A percentile compares a stretch with the other conserved stretches of the same genome.
phyloP scores from a whole-genome alignment of 352 stramenopile genomes.

The Plasmopara muralis region DNA sequence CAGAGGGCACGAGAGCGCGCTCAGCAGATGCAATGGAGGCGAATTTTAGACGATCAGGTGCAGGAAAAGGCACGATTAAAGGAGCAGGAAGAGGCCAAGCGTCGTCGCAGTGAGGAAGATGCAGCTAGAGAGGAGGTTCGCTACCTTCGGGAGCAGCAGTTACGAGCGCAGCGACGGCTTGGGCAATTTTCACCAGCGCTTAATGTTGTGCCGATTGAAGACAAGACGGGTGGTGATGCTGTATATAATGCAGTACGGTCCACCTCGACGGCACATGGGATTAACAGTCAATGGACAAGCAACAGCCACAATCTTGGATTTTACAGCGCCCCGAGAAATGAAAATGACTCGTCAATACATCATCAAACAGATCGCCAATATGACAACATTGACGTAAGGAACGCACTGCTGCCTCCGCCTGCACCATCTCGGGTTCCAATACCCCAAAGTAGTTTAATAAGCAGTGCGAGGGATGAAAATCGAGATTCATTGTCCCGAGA shows the following conservation, averaged over 20 bases:
- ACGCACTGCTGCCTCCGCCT: slow-evolving; percentile 19
- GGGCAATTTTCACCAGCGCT: slow-evolving; percentile 17
- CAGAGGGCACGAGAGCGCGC: slow-evolving; percentile 51
- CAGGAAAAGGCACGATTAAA: slow-evolving; percentile 58
- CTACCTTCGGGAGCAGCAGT: slow-evolving; percentile 47
- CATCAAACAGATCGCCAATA: slow-evolving; percentile 16
- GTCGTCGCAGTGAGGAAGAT: slow-evolving; percentile 28
- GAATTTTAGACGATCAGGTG: slow-evolving; percentile 65
- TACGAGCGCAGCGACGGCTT: slow-evolving; percentile 50
- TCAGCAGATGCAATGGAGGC: slow-evolving; percentile 65
- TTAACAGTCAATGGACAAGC: slow-evolving; percentile 15
- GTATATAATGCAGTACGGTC: slow-evolving; percentile 12
- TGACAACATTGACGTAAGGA: slow-evolving; percentile 5
- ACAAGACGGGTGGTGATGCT: slow-evolving; percentile 5
- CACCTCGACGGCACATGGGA: slow-evolving; percentile 7
- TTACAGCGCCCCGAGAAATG: slow-evolving; percentile 6
- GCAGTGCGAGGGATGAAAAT: slow-evolving; percentile 7
- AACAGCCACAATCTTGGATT: slow-evolving; percentile 13
- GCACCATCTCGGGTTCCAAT: slow-evolving; percentile 18
- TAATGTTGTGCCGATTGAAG: slow-evolving; percentile 10
- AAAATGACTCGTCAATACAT: slow-evolving; percentile 12
- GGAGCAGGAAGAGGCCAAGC: slow-evolving; percentile 35
- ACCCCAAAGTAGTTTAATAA: slow-evolving; percentile 6
- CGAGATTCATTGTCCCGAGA: slow-evolving; percentile 11
- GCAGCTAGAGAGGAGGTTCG: slow-evolving; percentile 45